Percentiles rank a stretch among this genome's conserved stretches.
These are phyloP conservation scores for Auricularia heimuer DNA, from an alignment of 768 basidiomycete genomes.

Conservation along the genomic window DNA sequence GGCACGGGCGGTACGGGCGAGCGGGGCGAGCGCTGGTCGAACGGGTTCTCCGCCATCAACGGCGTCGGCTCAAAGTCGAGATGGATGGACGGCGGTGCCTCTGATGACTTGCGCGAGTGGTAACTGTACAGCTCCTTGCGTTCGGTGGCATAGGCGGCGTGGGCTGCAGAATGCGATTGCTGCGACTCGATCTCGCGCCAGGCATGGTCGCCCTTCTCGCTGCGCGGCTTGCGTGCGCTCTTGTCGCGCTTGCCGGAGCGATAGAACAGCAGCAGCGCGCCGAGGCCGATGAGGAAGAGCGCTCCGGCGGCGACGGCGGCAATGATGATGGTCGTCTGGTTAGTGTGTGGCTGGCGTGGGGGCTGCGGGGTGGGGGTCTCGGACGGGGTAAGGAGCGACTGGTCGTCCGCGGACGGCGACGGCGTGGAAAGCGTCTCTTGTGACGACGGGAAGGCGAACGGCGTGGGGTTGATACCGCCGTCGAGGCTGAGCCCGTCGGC, in stretches of 20 bases:
- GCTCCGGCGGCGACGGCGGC: not conserved
- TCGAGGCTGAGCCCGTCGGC: not conserved
- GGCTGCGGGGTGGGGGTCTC: not conserved
- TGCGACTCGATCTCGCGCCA: slow-evolving; percentile 3
- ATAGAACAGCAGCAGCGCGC: not conserved
- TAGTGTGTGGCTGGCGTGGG: not conserved
- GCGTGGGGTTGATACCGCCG: not conserved
- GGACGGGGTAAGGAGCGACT: not conserved
- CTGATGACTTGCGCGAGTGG: not conserved
- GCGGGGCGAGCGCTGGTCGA: not conserved
- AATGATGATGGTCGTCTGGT: not conserved
- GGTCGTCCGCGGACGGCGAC: not conserved
- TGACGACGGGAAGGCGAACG: not conserved
- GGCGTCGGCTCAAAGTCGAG: not conserved
- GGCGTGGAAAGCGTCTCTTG: not conserved
- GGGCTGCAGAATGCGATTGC: not conserved
- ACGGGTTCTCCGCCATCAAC: not conserved
- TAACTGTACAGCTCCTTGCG: not conserved
- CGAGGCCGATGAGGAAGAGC: not conserved
- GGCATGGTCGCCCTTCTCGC: not conserved
- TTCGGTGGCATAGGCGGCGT: not conserved
- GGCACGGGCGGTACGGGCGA: not conserved
- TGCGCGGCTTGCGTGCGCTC: not conserved
- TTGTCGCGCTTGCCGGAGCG: not conserved
- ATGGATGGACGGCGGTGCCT: not conserved